Conservation (phyloP, 2,329 filamentous ascomycete genomes). For the Exophiala sp. region DNA sequence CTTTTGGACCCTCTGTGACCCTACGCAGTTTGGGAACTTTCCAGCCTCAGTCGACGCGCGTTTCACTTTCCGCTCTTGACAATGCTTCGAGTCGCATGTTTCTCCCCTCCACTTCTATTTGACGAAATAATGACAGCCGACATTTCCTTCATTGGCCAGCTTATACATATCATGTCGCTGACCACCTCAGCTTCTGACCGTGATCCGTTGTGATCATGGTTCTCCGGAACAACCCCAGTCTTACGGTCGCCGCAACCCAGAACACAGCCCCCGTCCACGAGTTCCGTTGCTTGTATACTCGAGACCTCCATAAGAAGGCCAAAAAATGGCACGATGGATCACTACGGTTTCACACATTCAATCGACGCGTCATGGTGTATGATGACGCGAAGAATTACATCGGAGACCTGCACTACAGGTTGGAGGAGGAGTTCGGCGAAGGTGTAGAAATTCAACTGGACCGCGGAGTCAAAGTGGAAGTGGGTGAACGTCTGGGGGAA, state of each 20-base stretch:
- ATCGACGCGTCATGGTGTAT: slow-evolving; percentile 85
- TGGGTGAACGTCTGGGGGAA: slow-evolving; percentile 69
- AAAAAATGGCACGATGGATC: slow-evolving; percentile 94
- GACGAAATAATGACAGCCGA: background rate
- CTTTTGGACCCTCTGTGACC: too few relatives aligned
- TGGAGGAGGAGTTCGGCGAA: slow-evolving; percentile 65
- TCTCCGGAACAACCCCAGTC: slow-evolving; percentile 33
- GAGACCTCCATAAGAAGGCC: slow-evolving; percentile 78
- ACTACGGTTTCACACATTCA: slow-evolving; percentile 85
- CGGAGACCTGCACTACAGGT: slow-evolving; percentile 78
- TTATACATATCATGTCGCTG: slow-evolving; percentile 15
- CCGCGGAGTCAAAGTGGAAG: slow-evolving; percentile 72
- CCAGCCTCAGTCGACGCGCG: slow-evolving; percentile 14
- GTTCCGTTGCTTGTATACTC: slow-evolving; percentile 81
- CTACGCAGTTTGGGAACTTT: background rate
- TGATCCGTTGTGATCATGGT: slow-evolving; percentile 11
- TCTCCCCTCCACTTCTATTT: background rate
- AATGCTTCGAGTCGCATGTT: background rate
- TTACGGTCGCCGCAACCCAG: slow-evolving; percentile 50
- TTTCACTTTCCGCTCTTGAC: slow-evolving; percentile 8
- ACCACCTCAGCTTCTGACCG: slow-evolving; percentile 6
- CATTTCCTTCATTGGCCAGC: background rate
- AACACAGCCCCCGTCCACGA: slow-evolving; percentile 74
- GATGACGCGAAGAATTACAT: slow-evolving; percentile 76
- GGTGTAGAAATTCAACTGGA: slow-evolving; percentile 81